Evolutionary conservation across 345 rosid species (phyloP).

Genomic region (Citrus inodora): DNA sequence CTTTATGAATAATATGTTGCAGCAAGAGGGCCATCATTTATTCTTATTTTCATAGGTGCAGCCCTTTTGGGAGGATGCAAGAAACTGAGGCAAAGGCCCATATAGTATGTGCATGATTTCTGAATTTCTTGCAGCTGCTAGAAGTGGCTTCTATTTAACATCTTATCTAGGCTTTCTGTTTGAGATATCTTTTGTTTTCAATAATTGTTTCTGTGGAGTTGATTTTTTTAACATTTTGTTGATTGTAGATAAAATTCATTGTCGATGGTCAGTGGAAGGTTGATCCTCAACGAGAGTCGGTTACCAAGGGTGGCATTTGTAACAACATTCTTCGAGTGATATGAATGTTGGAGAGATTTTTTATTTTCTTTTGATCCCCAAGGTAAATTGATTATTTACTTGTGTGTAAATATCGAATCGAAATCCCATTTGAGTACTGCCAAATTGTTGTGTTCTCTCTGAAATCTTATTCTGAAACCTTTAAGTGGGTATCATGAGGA

Average conservation of each 20-base stretch:
- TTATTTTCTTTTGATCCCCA: not conserved
- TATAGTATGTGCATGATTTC: not conserved
- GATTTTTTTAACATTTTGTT: not conserved
- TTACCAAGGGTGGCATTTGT: slow-evolving; percentile 47
- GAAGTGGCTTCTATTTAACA: not conserved
- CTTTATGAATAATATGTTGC: not conserved
- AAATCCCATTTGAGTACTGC: not conserved
- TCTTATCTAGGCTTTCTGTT: not conserved
- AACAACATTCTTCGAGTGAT: slow-evolving; percentile 82
- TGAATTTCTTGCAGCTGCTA: not conserved
- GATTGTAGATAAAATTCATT: slow-evolving; percentile 70
- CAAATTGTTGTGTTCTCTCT: not conserved
- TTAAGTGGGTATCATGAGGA: not conserved
- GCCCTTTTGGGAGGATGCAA: not conserved
- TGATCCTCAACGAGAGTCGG: slow-evolving; percentile 63
- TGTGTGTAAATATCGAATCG: not conserved
- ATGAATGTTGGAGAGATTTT: slow-evolving; percentile 12
- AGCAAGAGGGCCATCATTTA: not conserved
- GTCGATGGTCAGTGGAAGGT: slow-evolving; percentile 79
- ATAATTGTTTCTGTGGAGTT: not conserved
- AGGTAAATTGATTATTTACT: slow-evolving; percentile 10
- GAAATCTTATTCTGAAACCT: not conserved
- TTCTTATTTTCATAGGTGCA: no score
- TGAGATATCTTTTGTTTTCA: not conserved
- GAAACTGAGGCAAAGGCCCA: not conserved